Evolutionary conservation across 257 asterid genomes (phyloP), one percentile per base, ranked within the genome.

Genomic region (Catharanthus roseus): DNA sequence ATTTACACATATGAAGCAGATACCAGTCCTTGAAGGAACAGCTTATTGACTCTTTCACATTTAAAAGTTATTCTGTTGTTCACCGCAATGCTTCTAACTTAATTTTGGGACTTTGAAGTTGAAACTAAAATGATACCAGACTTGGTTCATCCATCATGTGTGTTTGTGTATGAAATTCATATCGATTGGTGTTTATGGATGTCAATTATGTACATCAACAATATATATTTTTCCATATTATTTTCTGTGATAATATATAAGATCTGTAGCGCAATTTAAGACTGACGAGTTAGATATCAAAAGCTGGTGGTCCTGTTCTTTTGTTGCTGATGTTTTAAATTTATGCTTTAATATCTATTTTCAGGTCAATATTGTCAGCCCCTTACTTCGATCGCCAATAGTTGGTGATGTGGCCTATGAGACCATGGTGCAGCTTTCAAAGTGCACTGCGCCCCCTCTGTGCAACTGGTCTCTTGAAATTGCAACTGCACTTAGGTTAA

Each of bases 381-480:
- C 96, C 49, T 85, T 93, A 51, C 90, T 93, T 26, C 80, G 77
- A 67, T 93, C 99, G 33, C 90, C 89, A 55, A 82, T 93, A 63
- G 95, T 91, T 50, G 95, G 97, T 75, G 91, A 86, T 77, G 96
- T 82, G 81, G 97, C 99, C 50, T 93, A 87, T 80, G 95, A 84
- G 87, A 75, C 96, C 73, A 73, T 91, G 86, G 89, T 86, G 85
- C 91, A 89, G 75, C 95, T 93, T 78, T 85, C 99, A 31, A 89
- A 81, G 80, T 93, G 99, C 70, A 85, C 92, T 62, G 85, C 86
- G 58, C 81, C 86, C 57, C 99, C 99, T 77, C 89, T 93, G 65
- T 86, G 93, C 84, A 93, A 91, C 80, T 93, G 99, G 97, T 89
- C 96, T 70, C 85, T 87, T 77, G 99, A 93, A 78, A 91, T 89